These are phyloP conservation scores for Aspergillus sclerotioniger DNA, from an alignment of 495 filamentous ascomycete species.

Conservation along the genomic window DNA sequence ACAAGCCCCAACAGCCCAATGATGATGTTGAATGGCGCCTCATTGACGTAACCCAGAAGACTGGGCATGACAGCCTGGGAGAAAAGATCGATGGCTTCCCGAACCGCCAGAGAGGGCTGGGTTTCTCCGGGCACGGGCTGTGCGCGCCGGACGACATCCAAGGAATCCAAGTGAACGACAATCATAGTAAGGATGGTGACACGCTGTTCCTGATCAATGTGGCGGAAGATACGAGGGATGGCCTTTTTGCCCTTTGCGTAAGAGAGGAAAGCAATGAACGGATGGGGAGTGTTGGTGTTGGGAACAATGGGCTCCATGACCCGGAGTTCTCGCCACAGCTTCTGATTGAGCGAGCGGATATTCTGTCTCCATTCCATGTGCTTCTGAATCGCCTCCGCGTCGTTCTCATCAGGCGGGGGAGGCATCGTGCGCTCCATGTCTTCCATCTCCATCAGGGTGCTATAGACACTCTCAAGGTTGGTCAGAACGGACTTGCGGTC, in stretches of 20 bases:
- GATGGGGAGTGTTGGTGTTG: slow-evolving; percentile 71
- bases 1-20: slow-evolving; percentile 84
- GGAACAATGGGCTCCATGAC: slow-evolving; percentile 85
- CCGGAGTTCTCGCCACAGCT: slow-evolving; percentile 80
- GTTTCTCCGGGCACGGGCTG: slow-evolving; percentile 67
- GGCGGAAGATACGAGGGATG: slow-evolving; percentile 89
- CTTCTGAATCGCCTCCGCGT: slow-evolving; percentile 60
- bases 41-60: slow-evolving; percentile 82
- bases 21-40: slow-evolving; percentile 85
- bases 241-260: slow-evolving; percentile 96
- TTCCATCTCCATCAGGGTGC: slow-evolving; percentile 85
- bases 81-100: slow-evolving; percentile 92
- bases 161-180: slow-evolving; percentile 83
- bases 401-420: slow-evolving; percentile 59
- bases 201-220: slow-evolving; percentile 87
- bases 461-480: slow-evolving; percentile 85
- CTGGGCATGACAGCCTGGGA: slow-evolving; percentile 82
- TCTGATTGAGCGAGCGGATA: slow-evolving; percentile 68
- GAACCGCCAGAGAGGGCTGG: slow-evolving; percentile 65
- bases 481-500: slow-evolving; percentile 80
- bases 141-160: slow-evolving; percentile 83
- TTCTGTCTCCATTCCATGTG: slow-evolving; percentile 71
- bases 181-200: slow-evolving; percentile 94
- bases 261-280: slow-evolving; percentile 94
- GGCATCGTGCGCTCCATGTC: slow-evolving; percentile 91